Percentiles rank a stretch among this genome's conserved stretches.
Conservation (phyloP, 176 grass and related monocot genomes). For the Paspalum vaginatum region DNA sequence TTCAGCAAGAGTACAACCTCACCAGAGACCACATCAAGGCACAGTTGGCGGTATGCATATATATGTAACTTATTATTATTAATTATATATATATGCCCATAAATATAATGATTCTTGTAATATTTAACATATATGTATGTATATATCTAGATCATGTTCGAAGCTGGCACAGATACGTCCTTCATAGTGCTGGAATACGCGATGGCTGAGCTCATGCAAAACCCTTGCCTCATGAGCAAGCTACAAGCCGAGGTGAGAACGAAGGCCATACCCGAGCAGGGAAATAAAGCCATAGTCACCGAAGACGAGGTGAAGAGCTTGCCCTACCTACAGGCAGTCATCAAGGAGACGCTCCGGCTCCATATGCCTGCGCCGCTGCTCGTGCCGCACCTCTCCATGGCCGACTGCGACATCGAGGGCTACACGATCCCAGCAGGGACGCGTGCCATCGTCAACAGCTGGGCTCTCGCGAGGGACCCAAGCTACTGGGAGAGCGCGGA, state of each 20-base stretch:
- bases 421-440: neutral
- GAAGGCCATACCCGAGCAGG: neutral
- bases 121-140: neutral
- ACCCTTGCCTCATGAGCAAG: neutral
- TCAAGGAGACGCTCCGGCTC: neutral
- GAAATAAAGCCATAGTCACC: slow-evolving; percentile 6
- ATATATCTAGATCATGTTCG: slow-evolving; percentile 40
- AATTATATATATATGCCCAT: too few species aligned
- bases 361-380: neutral
- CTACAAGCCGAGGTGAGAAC: slow-evolving; percentile 33
- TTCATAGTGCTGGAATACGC: neutral
- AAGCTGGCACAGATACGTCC: slow-evolving; percentile 44
- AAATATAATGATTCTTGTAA: too few species aligned
- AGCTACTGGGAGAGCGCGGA: neutral
- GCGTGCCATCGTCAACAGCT: neutral
- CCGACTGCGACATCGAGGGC: neutral
- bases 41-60: neutral
- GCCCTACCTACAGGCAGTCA: neutral
- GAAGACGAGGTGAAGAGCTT: neutral
- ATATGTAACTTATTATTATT: too few species aligned
- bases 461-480: neutral
- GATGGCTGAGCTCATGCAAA: neutral
- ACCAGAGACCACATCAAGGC: neutral
- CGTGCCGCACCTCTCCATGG: neutral
- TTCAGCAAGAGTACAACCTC: neutral